Evolutionary conservation across 1,139 yeast species (phyloP), one percentile per base, ranked within the genome.

Genomic region (Candida neerlandica): DNA sequence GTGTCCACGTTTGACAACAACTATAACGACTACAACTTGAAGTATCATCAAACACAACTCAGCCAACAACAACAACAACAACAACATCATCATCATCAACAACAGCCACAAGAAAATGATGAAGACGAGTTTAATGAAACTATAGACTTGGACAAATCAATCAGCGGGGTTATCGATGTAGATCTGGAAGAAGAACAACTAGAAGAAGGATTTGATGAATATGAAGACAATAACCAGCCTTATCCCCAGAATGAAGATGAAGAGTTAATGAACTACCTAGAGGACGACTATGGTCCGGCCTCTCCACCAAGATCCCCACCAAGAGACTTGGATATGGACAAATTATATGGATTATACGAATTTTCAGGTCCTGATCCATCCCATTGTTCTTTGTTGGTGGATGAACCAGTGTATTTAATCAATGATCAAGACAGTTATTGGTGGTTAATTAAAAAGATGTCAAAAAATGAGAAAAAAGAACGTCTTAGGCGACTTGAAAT

Each of bases 391-490:
- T 78, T 94, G 7, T 66, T 74, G 26, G 82, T 90, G 58, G 95
- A 95, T 60, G 97, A 91, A 60, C 85, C 96, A 1, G 94, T 95
- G 54, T 75, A 81, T 44, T 71, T 94, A 33, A 70, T 94, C 34
- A 92, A 91, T 61, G 99, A 94, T 62, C 85, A 88, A 51, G 97
- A 94, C 66, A 82, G 90, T 52, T 94, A 94, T 70, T 94, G 99
- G 99, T 94, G 99, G 99, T 72, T 92, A 12, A 92, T 94, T 27
- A 79, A 85, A 52, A 83, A 89, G 57, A 75, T 85, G 50, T 75
- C 78, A 44, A 71, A 68, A 49, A 59, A 59, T 15, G 80, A 76
- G 54, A 58, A 75, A n/a, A 56, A 60, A 3, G 47, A 58, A 19
- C 27, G 50, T 39, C 21, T 27, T 12, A 46, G 40, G 14, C 42